phyloP scores from a whole-genome alignment of 139 green algal species.

The Picochlorum sp. region DNA sequence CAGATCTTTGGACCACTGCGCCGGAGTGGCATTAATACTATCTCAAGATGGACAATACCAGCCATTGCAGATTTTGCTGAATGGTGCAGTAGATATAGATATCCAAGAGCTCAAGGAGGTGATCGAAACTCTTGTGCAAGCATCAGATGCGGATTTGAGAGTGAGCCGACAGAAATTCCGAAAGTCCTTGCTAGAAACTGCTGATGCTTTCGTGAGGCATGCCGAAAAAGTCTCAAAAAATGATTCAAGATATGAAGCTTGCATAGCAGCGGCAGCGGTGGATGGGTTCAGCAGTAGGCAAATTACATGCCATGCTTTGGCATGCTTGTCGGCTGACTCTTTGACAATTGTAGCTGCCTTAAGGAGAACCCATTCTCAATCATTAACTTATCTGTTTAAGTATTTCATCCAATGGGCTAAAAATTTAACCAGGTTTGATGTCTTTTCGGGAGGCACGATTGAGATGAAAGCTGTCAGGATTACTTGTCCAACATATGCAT shows the following conservation, averaged over 20 bases:
- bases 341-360: constrained; percentile 2
- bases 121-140: not conserved
- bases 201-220: no score
- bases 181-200: not conserved
- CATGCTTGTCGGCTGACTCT: not conserved
- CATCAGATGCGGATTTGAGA: not conserved
- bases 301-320: constrained; percentile 9
- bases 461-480: no score
- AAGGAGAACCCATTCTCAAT: not conserved
- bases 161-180: not conserved
- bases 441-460: not conserved
- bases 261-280: not conserved
- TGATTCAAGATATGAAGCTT: not conserved
- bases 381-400: constrained; percentile 9
- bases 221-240: no score
- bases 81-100: not conserved
- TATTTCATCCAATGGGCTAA: constrained; percentile 9
- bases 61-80: constrained; percentile 4
- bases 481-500: not conserved
- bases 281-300: not conserved
- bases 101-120: not conserved
- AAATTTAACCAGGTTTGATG: constrained; percentile 5
- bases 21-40: constrained; percentile 3
- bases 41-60: not conserved
- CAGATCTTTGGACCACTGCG: constrained; percentile 1